phyloP scores from a whole-genome alignment of 768 basidiomycete genomes.

The Mycena metata region DNA sequence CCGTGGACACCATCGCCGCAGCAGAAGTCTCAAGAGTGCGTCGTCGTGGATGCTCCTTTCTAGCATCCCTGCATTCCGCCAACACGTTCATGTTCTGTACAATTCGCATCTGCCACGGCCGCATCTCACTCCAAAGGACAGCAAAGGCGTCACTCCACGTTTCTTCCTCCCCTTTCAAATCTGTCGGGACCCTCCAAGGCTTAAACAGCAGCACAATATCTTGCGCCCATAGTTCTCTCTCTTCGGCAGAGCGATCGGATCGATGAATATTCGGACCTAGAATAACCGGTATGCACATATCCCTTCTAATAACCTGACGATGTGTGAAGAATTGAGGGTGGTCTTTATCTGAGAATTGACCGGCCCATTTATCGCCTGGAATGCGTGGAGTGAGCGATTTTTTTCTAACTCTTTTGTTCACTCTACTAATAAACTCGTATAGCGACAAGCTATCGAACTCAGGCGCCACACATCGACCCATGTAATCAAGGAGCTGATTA shows the following conservation, averaged over 20 bases:
- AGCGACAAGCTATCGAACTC: background rate
- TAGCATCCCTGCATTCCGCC: slow-evolving; percentile 29
- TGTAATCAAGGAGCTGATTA: slow-evolving; percentile 3
- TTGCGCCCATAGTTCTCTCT: slow-evolving; percentile 1
- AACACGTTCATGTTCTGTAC: slow-evolving; percentile 28
- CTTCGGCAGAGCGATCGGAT: background rate
- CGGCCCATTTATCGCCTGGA: background rate
- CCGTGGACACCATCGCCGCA: background rate
- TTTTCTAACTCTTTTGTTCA: background rate
- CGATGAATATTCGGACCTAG: background rate
- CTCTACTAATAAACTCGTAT: background rate
- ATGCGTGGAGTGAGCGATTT: no score
- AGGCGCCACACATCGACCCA: background rate
- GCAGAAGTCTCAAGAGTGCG: background rate
- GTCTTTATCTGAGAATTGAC: background rate
- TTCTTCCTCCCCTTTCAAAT: background rate
- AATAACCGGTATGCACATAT: background rate
- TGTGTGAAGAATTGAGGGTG: background rate
- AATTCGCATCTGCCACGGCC: slow-evolving; percentile 13
- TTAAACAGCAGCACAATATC: slow-evolving; percentile 3
- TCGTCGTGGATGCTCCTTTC: background rate
- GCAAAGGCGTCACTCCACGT: background rate
- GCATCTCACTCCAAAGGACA: background rate
- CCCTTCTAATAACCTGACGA: background rate
- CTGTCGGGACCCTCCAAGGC: background rate